Percentiles rank a stretch among this genome's conserved stretches.
Conservation (phyloP, 352 stramenopile genomes). For the Globisporangium spiculum region DNA sequence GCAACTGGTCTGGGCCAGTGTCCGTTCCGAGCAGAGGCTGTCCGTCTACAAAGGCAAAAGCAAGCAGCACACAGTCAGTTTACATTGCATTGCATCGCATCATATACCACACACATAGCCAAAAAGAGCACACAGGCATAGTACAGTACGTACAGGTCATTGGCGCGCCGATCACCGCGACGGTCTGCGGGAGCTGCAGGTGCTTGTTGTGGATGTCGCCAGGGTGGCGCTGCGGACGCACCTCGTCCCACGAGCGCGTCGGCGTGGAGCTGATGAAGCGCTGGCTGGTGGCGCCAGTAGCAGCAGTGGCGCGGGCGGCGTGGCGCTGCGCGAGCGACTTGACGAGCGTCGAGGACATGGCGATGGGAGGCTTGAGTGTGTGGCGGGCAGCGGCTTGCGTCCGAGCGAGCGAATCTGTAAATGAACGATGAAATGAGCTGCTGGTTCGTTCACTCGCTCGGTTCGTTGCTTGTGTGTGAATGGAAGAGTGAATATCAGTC, state of each 20-base stretch:
- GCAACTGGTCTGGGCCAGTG: constrained; percentile 65
- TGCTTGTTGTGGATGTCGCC: constrained; percentile 48
- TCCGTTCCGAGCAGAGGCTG: constrained; percentile 82
- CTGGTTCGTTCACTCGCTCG: not conserved
- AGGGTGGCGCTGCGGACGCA: constrained; percentile 63
- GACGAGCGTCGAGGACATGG: constrained; percentile 15
- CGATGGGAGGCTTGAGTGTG: constrained; percentile 2
- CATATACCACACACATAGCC: not conserved
- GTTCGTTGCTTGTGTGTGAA: not conserved
- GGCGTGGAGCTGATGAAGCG: constrained; percentile 56
- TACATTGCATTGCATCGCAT: not conserved
- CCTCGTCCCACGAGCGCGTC: constrained; percentile 49
- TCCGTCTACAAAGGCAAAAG: constrained; percentile 46
- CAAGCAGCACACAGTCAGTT: not conserved
- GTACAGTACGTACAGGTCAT: constrained; percentile 74
- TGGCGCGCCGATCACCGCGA: constrained; percentile 79
- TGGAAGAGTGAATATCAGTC: not conserved
- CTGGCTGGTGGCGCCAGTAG: constrained; percentile 13
- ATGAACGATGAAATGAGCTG: constrained; percentile 4
- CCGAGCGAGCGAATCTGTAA: not conserved
- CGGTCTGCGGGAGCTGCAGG: constrained; percentile 60
- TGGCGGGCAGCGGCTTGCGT: not conserved
- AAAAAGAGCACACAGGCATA: not conserved
- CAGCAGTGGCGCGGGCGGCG: not conserved
- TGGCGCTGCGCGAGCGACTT: constrained; percentile 11